phyloP scores from a whole-genome alignment of 139 green algal genomes.

The Nannochloris sp. region DNA sequence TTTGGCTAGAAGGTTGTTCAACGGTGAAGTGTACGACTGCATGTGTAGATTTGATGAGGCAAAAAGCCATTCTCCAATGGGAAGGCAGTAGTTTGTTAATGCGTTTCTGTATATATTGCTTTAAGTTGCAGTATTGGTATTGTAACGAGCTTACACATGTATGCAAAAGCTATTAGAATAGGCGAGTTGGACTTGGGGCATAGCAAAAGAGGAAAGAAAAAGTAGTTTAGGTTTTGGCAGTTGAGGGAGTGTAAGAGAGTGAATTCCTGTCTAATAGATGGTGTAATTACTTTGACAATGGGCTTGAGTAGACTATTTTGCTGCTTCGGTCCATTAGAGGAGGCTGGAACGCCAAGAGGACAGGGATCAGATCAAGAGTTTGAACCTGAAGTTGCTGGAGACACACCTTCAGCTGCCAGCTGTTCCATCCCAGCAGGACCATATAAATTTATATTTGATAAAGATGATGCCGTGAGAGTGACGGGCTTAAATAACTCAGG shows the following conservation, averaged over 20 bases:
- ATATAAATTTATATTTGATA: conserved; percentile 6
- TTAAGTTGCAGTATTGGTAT: not conserved
- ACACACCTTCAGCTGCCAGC: not conserved
- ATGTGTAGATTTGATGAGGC: conserved; percentile 66
- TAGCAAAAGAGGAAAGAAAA: no score
- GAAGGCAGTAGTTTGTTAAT: no score
- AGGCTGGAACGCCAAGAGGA: no score
- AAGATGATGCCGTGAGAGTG: not conserved
- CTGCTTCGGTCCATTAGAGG: no score
- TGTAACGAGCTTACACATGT: not conserved
- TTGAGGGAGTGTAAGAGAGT: no score
- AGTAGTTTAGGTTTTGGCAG: no score
- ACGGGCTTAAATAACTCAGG: not conserved
- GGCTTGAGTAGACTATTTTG: no score
- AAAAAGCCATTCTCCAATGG: no score
- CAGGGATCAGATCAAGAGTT: no score
- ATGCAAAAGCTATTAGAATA: not conserved
- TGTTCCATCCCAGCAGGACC: not conserved
- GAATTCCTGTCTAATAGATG: no score
- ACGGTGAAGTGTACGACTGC: conserved; percentile 86
- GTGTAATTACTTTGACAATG: no score
- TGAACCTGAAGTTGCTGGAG: not conserved
- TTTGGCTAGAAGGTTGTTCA: conserved; percentile 76
- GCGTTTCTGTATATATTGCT: not conserved
- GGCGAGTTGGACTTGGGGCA: no score